Percentiles rank a stretch among this genome's conserved stretches.
These are phyloP conservation scores for Stenocarpella maydis DNA, from an alignment of 2,329 filamentous ascomycete genomes.

Conservation along the genomic window DNA sequence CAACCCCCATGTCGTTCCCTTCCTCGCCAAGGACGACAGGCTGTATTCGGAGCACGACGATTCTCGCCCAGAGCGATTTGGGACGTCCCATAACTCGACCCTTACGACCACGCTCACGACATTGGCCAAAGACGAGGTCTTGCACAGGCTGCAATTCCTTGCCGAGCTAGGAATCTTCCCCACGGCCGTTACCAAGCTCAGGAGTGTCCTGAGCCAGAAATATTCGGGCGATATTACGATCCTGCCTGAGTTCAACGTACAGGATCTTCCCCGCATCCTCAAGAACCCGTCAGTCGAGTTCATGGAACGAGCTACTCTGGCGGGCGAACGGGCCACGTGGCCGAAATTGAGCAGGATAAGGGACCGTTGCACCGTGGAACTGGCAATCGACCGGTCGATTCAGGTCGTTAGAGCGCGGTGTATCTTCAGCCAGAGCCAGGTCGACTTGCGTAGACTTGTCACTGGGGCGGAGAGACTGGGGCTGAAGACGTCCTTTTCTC, in stretches of 20 bases:
- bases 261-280: slow-evolving; percentile 79
- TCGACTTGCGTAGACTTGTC: slow-evolving; percentile 61
- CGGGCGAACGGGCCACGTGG: slow-evolving; percentile 90
- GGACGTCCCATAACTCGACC: slow-evolving; percentile 26
- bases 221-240: slow-evolving; percentile 98
- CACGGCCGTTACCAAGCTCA: slow-evolving; percentile 78
- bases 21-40: slow-evolving; percentile 78
- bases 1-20: slow-evolving; percentile 91
- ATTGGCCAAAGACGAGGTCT: slow-evolving; percentile 79
- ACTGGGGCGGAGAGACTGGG: slow-evolving; percentile 45
- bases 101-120: slow-evolving; percentile 63
- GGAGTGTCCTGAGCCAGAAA: slow-evolving; percentile 85
- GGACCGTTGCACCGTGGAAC: slow-evolving; percentile 87
- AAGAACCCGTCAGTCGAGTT: slow-evolving; percentile 87
- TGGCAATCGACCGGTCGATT: slow-evolving; percentile 81
- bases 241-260: slow-evolving; percentile 77
- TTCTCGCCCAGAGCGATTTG: slow-evolving; percentile 52
- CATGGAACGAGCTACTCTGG: slow-evolving; percentile 79
- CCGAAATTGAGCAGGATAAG: slow-evolving; percentile 85
- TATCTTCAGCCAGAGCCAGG: slow-evolving; percentile 72
- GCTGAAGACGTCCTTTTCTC: slow-evolving; percentile 25
- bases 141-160: slow-evolving; percentile 83
- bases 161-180: slow-evolving; percentile 83
- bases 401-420: slow-evolving; percentile 72
- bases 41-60: slow-evolving; percentile 49